Evolutionary conservation across 1,139 yeast species (phyloP).

Genomic region (Taphrina betulina): DNA sequence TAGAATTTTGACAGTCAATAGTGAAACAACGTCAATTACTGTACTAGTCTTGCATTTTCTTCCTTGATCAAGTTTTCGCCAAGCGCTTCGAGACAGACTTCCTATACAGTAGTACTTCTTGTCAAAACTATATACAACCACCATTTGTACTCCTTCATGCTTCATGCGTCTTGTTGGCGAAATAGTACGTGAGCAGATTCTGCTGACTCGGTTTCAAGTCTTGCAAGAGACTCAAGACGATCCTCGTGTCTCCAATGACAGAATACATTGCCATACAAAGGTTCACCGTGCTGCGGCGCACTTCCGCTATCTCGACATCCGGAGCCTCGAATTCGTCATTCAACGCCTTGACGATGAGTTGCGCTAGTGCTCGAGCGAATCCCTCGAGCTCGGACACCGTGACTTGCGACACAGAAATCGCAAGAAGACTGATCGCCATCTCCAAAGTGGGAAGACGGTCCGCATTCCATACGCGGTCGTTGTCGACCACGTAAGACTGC

Average conservation of each 20-base stretch:
- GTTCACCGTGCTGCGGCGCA: constrained; percentile 33
- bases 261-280: constrained; percentile 29
- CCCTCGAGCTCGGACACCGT: constrained; percentile 8
- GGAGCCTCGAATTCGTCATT: constrained; percentile 23
- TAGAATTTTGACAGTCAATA: no score
- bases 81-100: no score
- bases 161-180: constrained; percentile 33
- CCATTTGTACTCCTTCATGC: no score
- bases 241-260: constrained; percentile 27
- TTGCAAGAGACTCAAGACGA: constrained; percentile 20
- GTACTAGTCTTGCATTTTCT: no score
- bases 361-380: constrained; percentile 25
- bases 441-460: constrained; percentile 12
- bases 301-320: constrained; percentile 31
- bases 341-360: constrained; percentile 26
- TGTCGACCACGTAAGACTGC: constrained; percentile 21
- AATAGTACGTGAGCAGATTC: constrained; percentile 34
- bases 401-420: constrained; percentile 19
- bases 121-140: no score
- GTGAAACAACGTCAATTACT: no score
- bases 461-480: constrained; percentile 18
- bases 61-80: no score
- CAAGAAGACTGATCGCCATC: constrained; percentile 18
- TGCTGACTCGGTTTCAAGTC: constrained; percentile 31
- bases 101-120: no score